Conservation (phyloP, 805 yeast species). For the Debaryomyces maramus region DNA sequence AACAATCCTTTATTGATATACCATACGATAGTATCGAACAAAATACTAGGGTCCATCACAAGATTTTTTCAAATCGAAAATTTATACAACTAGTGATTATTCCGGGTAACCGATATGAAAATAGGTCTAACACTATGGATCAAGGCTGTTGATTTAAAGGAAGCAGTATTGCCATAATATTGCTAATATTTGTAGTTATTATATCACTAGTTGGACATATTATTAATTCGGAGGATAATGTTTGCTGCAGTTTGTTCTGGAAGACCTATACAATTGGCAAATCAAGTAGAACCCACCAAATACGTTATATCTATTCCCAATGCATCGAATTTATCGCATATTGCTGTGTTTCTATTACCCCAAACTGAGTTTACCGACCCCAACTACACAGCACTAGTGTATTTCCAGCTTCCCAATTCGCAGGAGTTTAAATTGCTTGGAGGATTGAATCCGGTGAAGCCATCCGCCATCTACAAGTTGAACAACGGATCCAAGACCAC, state of each 20-base stretch:
- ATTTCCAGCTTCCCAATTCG: constrained; percentile 73
- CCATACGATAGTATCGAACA: constrained; percentile 5
- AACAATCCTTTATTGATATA: constrained; percentile 11
- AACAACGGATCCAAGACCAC: constrained; percentile 39
- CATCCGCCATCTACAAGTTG: constrained; percentile 87
- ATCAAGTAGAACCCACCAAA: constrained; percentile 68
- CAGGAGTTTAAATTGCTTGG: constrained; percentile 67
- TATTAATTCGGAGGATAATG: too few relatives aligned
- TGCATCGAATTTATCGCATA: constrained; percentile 69
- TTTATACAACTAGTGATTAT: too few relatives aligned
- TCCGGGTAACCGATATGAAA: too few relatives aligned
- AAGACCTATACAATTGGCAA: constrained; percentile 55
- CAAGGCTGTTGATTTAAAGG: too few relatives aligned
- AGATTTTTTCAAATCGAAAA: too few relatives aligned
- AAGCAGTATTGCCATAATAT: too few relatives aligned
- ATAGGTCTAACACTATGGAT: too few relatives aligned
- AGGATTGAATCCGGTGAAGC: constrained; percentile 62
- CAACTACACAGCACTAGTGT: constrained; percentile 77
- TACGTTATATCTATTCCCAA: constrained; percentile 63
- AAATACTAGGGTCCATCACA: too few relatives aligned
- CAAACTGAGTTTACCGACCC: constrained; percentile 65
- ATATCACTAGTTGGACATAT: too few relatives aligned
- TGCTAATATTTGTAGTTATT: too few relatives aligned
- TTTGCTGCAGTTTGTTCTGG: constrained; percentile 80
- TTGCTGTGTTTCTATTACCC: constrained; percentile 84